phyloP scores from a whole-genome alignment of 345 rosid genomes.

The Toxicodendron radicans region DNA sequence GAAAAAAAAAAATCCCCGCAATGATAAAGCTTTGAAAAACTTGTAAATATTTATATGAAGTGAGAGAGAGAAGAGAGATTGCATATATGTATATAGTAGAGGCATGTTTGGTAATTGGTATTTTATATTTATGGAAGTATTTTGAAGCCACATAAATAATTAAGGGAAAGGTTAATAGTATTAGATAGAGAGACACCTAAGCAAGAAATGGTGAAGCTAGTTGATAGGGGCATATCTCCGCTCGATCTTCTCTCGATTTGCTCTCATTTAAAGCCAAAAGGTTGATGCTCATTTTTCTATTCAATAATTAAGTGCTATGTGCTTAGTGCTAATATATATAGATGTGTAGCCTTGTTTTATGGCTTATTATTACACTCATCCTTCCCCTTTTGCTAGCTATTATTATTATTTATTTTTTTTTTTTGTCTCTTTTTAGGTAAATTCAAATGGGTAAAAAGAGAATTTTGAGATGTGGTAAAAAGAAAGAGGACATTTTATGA shows the following conservation, averaged over 20 bases:
- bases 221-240: conserved; percentile 38
- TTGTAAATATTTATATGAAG: not conserved
- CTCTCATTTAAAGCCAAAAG: conserved; percentile 41
- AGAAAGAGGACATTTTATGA: too few species aligned
- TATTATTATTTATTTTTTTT: too few species aligned
- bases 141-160: not conserved
- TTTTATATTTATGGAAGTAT: not conserved
- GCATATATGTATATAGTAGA: not conserved
- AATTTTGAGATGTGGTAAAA: too few species aligned
- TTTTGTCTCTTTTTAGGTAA: too few species aligned
- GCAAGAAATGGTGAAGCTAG: conserved; percentile 16
- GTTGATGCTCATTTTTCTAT: conserved; percentile 5
- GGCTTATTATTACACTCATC: too few species aligned
- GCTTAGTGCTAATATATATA: too few species aligned
- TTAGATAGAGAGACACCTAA: conserved; percentile 18
- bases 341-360: too few species aligned
- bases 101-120: conserved; percentile 5
- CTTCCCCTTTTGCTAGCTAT: too few species aligned
- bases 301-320: too few species aligned
- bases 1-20: conserved; percentile 5
- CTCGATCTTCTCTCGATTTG: conserved; percentile 48
- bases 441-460: too few species aligned
- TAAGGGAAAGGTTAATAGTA: too few species aligned
- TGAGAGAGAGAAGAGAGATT: not conserved
- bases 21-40: not conserved